Evolutionary conservation across 2,329 filamentous ascomycete species (phyloP), one percentile per base, ranked within the genome.

Genomic region (Exophiala alcalophila): DNA sequence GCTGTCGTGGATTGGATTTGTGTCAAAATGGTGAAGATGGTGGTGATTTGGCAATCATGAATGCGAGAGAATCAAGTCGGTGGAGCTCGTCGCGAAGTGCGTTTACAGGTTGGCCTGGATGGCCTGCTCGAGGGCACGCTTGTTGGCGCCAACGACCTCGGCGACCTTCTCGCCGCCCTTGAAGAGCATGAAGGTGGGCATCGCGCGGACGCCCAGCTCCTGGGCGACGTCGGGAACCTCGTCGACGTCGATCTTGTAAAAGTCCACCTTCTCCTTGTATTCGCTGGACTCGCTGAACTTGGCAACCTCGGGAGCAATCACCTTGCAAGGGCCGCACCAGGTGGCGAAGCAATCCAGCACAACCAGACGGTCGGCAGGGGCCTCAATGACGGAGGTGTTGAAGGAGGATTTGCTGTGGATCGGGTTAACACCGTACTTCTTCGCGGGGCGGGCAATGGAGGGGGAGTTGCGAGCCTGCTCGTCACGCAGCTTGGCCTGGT

Each of bases 271-370:
- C 53, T 76, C 66, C 70, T 77, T 78, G 45, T 68, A 63, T 29
- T 82, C 65, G 59, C 53, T 78, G 63, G 68, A 83, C 76, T 82
- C 74, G 57, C 75, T 76, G 50, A 55, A 48, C 31, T 52, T 48
- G 34, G 40, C 48, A 44, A 95, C 72, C 50, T 81, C 67, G 47
- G 90, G 91, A 12, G 88, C 80, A 59, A 96, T 92, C 59, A 82
- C 77, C 75, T 90, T 95, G 84, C 91, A 97, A 48, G 91, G 91
- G 48, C 88, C 89, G 73, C 91, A 97, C 90, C 90, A 96, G 51
- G 73, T 80, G 43, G 90, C 90, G 67, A 84, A 89, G 72, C 81
- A 89, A 73, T 97, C 91, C 60, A 97, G 71, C 49, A 96, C 71
- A 57, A 94, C 77, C 53, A 85, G 66, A 39, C 73, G 74, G 60